phyloP scores from a whole-genome alignment of 2,329 filamentous ascomycete species.

The Sclerotinia trifoliorum region DNA sequence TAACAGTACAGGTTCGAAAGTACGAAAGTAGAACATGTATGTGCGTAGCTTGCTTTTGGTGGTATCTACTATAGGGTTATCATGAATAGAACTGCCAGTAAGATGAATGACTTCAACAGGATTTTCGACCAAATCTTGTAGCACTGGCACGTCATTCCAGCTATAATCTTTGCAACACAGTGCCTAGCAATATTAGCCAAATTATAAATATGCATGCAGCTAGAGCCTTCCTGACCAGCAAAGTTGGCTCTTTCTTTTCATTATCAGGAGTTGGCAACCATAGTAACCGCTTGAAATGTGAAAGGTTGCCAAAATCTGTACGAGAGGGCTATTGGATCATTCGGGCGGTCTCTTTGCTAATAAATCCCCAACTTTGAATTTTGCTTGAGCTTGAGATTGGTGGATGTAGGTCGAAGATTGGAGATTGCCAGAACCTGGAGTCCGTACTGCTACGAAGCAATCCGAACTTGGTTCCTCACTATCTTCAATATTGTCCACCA shows the following conservation, averaged over 20 bases:
- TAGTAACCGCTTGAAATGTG: neutral
- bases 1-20: slow-evolving; percentile 8
- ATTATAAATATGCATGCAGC: slow-evolving; percentile 67
- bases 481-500: neutral
- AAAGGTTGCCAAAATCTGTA: neutral
- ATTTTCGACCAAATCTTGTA: slow-evolving; percentile 68
- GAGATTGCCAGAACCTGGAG: neutral
- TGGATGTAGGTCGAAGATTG: neutral
- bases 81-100: slow-evolving; percentile 66
- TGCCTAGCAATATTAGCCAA: slow-evolving; percentile 66
- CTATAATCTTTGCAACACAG: slow-evolving; percentile 66
- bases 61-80: slow-evolving; percentile 74
- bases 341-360: slow-evolving; percentile 30
- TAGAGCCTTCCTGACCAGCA: slow-evolving; percentile 53
- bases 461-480: neutral
- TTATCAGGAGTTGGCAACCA: neutral
- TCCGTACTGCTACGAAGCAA: neutral
- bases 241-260: neutral
- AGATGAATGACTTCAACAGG: slow-evolving; percentile 74
- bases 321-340: slow-evolving; percentile 31
- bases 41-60: slow-evolving; percentile 56
- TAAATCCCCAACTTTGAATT: slow-evolving; percentile 30
- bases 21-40: neutral
- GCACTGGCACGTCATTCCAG: slow-evolving; percentile 59
- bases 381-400: slow-evolving; percentile 8